These are phyloP conservation scores for Penicillium subrubescens DNA, from an alignment of 495 filamentous ascomycete species.

Conservation along the genomic window DNA sequence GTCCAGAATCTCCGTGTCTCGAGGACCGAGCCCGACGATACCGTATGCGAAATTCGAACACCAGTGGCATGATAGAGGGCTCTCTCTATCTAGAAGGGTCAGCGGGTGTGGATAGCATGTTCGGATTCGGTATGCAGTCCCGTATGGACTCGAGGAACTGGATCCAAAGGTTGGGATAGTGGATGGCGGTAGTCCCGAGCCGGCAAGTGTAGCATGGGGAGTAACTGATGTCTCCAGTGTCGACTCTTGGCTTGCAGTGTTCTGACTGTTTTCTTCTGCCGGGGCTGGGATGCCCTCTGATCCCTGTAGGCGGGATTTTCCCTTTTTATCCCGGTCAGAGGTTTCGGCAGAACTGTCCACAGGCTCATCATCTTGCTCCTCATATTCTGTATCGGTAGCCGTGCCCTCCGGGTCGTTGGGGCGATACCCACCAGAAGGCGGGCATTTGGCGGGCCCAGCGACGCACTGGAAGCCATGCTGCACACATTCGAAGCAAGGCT, in stretches of 20 bases:
- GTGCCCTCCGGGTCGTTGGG: too few relatives aligned
- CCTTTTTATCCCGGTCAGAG: background rate
- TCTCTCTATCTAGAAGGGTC: background rate
- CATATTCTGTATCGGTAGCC: background rate
- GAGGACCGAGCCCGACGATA: slow-evolving; percentile 7
- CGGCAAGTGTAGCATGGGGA: background rate
- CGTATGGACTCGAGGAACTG: background rate
- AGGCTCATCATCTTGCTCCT: background rate
- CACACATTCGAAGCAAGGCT: background rate
- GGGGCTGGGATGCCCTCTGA: too few relatives aligned
- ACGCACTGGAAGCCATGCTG: slow-evolving; percentile 11
- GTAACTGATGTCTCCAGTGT: background rate
- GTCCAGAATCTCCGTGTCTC: slow-evolving; percentile 5
- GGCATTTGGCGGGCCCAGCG: slow-evolving; percentile 5
- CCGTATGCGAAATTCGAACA: slow-evolving; percentile 21
- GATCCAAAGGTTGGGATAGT: background rate
- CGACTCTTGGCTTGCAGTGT: background rate
- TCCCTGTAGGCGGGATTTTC: background rate
- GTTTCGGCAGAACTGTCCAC: too few relatives aligned
- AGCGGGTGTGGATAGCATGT: slow-evolving; percentile 12
- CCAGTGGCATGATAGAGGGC: slow-evolving; percentile 11
- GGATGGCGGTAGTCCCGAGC: background rate
- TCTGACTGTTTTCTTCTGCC: background rate
- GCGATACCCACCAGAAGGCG: background rate
- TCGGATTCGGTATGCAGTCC: background rate